Evolutionary conservation across 2,329 filamentous ascomycete species (phyloP).

Genomic region (Diatrype stigma): DNA sequence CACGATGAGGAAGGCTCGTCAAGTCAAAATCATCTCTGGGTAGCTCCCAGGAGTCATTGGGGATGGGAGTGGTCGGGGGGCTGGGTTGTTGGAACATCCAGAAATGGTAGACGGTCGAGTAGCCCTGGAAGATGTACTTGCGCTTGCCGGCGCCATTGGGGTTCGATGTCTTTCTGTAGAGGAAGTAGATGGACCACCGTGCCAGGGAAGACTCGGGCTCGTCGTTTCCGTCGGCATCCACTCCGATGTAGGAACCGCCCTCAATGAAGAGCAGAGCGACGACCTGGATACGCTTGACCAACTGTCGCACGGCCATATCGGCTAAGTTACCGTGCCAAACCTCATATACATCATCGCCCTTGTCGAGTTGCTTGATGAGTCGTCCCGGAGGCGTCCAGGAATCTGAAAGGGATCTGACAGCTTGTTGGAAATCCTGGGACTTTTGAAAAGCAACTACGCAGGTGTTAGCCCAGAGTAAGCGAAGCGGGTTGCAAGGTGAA

Average conservation of each 20-base stretch:
- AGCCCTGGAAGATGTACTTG: constrained; percentile 81
- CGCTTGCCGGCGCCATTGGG: constrained; percentile 38
- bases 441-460: constrained; percentile 62
- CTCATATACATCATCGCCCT: constrained; percentile 64
- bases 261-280: constrained; percentile 87
- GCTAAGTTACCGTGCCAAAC: constrained; percentile 77
- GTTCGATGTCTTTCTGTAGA: constrained; percentile 63
- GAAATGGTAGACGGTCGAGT: constrained; percentile 85
- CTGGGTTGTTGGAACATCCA: constrained; percentile 58
- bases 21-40: constrained; percentile 41
- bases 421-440: constrained; percentile 56
- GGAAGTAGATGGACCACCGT: constrained; percentile 88
- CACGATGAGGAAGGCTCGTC: constrained; percentile 65
- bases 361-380: constrained; percentile 60
- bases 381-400: constrained; percentile 71
- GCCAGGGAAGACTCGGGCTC: constrained; percentile 69
- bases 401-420: constrained; percentile 42
- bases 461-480: constrained; percentile 2
- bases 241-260: constrained; percentile 71
- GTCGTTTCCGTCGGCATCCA: constrained; percentile 45
- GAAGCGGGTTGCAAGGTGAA: not conserved
- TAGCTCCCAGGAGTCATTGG: constrained; percentile 39
- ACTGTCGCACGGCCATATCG: constrained; percentile 63
- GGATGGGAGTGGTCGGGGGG: constrained; percentile 34
- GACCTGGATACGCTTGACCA: constrained; percentile 79